Evolutionary conservation across 192 early-diverging fungal genomes (phyloP).

Genomic region (Pilaira anomala): DNA sequence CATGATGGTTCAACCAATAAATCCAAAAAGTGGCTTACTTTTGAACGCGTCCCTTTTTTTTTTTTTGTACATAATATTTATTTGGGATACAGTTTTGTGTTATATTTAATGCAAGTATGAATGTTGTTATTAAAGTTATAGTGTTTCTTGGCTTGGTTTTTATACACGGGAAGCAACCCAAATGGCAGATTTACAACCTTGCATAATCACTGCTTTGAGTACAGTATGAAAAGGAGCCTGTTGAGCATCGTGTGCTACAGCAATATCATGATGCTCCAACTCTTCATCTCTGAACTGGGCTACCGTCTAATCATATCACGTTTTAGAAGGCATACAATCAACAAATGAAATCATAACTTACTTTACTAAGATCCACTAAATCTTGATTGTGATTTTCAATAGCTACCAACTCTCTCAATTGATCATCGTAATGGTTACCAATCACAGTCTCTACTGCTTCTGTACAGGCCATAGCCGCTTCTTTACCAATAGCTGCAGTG

Average conservation of each 20-base stretch:
- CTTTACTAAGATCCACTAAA: constrained; percentile 56
- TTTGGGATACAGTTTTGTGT: too few species aligned
- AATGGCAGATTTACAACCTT: constrained; percentile 90
- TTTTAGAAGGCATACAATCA: background rate
- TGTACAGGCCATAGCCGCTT: constrained; percentile 98
- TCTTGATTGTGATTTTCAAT: constrained; percentile 59
- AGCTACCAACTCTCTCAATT: constrained; percentile 78
- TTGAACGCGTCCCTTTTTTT: too few species aligned
- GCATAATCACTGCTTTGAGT: constrained; percentile 73
- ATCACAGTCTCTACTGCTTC: constrained; percentile 97
- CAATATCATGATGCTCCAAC: constrained; percentile 89
- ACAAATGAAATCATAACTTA: constrained; percentile 22
- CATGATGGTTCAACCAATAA: too few species aligned
- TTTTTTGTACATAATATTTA: too few species aligned
- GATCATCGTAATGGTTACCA: constrained; percentile 95
- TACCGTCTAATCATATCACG: constrained; percentile 50
- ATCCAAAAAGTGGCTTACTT: too few species aligned
- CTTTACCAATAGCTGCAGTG: constrained; percentile 87
- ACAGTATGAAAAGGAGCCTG: constrained; percentile 76
- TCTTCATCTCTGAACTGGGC: constrained; percentile 92
- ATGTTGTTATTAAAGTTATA: too few species aligned
- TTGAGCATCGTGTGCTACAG: constrained; percentile 81
- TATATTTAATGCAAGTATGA: too few species aligned
- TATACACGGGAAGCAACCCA: constrained; percentile 85
- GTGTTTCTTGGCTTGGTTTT: constrained; percentile 12